Conservation (phyloP, 202 grass and related monocot species). For the Bolboschoenoplectus hybrid region DNA sequence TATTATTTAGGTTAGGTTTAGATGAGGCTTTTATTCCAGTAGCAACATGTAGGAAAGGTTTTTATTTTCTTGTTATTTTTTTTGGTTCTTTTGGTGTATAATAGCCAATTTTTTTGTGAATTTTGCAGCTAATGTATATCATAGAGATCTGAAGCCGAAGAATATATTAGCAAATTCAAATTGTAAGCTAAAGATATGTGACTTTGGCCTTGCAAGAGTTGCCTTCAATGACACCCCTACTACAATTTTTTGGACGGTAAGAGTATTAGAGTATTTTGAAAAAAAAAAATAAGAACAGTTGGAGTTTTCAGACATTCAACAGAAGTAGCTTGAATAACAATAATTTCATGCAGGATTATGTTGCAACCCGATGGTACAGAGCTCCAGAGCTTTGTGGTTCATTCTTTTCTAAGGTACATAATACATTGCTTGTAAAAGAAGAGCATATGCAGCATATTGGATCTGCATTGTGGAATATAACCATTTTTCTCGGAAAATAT, state of each 20-base stretch:
- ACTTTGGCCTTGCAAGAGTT: slow-evolving; percentile 98
- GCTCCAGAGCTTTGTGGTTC: slow-evolving; percentile 98
- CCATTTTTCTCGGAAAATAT: background rate
- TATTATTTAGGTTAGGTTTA: background rate
- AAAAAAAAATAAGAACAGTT: background rate
- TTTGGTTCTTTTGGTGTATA: slow-evolving; percentile 16
- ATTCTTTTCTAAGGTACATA: slow-evolving; percentile 89
- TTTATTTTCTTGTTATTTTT: background rate
- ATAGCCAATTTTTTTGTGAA: slow-evolving; percentile 9
- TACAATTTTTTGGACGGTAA: slow-evolving; percentile 99
- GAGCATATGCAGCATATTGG: background rate
- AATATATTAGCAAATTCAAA: slow-evolving; percentile 99
- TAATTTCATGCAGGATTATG: slow-evolving; percentile 81
- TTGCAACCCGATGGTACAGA: slow-evolving; percentile 99
- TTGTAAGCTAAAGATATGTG: slow-evolving; percentile 99
- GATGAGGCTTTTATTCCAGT: background rate
- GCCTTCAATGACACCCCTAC: slow-evolving; percentile 93
- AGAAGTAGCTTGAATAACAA: slow-evolving; percentile 10
- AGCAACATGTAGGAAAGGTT: background rate
- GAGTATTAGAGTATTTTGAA: slow-evolving; percentile 27
- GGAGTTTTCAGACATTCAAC: slow-evolving; percentile 9
- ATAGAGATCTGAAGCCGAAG: slow-evolving; percentile 96
- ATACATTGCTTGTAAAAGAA: slow-evolving; percentile 37
- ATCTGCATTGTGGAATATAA: background rate
- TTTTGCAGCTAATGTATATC: slow-evolving; percentile 96